phyloP scores from a whole-genome alignment of 331 rosid genomes.

The Arachis monticola region DNA sequence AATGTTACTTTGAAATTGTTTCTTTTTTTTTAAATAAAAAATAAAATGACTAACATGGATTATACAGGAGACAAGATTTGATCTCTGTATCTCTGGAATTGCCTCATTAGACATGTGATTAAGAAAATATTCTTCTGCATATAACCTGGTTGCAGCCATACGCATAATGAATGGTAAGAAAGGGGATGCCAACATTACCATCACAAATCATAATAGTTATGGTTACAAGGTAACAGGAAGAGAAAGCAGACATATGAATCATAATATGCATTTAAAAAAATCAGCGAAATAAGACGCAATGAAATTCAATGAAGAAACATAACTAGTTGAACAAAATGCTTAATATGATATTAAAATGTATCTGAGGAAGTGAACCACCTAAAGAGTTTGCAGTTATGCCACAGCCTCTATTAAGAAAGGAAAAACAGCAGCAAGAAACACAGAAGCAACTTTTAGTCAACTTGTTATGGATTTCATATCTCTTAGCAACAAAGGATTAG shows the following conservation, averaged over 20 bases:
- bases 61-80: conserved; percentile 89
- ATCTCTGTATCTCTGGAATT: conserved; percentile 95
- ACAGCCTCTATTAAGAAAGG: conserved; percentile 20
- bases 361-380: neutral
- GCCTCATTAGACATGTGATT: conserved; percentile 83
- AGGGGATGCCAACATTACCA: conserved; percentile 24
- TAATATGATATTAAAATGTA: neutral
- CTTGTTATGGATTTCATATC: conserved; percentile 8
- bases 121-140: conserved; percentile 87
- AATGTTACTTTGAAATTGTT: conserved; percentile 25
- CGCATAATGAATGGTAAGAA: conserved; percentile 31
- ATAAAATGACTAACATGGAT: conserved; percentile 64
- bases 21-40: neutral
- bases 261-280: neutral
- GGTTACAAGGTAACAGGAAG: conserved; percentile 8
- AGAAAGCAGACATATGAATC: neutral
- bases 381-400: neutral
- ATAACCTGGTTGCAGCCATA: conserved; percentile 62
- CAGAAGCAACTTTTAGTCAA: neutral
- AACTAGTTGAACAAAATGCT: conserved; percentile 4
- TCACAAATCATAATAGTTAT: conserved; percentile 31
- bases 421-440: conserved; percentile 4
- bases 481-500: neutral
- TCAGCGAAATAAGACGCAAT: neutral
- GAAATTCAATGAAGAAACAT: conserved; percentile 15